A percentile compares a stretch with the other conserved stretches of the same genome.
Evolutionary conservation across 2,329 filamentous ascomycete species (phyloP).

Genomic region (Ophiostoma angusticollis): DNA sequence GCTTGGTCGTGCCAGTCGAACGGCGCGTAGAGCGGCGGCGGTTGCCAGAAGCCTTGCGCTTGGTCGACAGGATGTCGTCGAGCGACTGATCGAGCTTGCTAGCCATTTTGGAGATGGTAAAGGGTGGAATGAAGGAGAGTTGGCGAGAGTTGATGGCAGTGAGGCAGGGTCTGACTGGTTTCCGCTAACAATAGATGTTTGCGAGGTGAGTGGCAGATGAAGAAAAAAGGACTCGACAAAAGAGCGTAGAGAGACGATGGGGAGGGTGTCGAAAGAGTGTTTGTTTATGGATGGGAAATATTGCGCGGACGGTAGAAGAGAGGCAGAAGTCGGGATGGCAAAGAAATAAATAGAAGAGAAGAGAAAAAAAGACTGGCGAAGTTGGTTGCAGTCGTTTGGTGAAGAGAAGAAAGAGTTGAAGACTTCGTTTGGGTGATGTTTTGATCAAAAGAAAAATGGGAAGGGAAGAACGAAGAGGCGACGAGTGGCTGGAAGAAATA

Average conservation of each 20-base stretch:
- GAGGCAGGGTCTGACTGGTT: too few relatives aligned
- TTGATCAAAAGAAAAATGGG: conserved; percentile 8
- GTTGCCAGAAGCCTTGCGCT: conserved; percentile 41
- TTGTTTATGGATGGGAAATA: conserved; percentile 3
- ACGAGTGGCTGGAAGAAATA: neutral
- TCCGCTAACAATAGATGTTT: neutral
- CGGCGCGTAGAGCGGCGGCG: conserved; percentile 39
- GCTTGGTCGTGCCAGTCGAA: conserved; percentile 39
- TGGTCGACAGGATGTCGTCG: conserved; percentile 87
- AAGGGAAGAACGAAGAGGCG: neutral
- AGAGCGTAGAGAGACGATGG: too few relatives aligned
- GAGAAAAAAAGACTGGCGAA: conserved; percentile 17
- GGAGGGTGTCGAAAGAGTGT: neutral
- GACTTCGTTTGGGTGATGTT: conserved; percentile 11
- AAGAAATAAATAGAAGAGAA: conserved; percentile 1
- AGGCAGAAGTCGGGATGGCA: neutral
- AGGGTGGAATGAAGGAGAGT: neutral
- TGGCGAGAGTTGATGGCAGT: neutral
- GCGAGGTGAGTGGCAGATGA: neutral
- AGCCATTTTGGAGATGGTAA: conserved; percentile 51
- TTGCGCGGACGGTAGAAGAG: conserved; percentile 3
- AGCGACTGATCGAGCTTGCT: conserved; percentile 94
- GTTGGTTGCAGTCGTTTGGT: conserved; percentile 22
- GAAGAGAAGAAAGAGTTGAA: conserved; percentile 15
- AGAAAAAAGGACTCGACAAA: neutral